These are phyloP conservation scores for Heliamphora pulchella DNA, from an alignment of 179 eudicot genomes.

Conservation along the genomic window DNA sequence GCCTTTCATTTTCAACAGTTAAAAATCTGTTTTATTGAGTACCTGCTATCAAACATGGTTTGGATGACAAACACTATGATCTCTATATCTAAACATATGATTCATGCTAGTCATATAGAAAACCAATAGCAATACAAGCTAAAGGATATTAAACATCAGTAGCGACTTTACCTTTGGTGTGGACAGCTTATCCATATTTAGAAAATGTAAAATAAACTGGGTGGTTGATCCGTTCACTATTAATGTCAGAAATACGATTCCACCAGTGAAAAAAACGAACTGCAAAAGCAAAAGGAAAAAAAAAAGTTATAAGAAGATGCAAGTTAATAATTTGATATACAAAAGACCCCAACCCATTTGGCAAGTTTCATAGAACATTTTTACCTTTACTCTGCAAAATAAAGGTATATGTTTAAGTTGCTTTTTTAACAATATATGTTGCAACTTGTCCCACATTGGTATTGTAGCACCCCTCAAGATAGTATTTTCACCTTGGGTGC, in stretches of 20 bases:
- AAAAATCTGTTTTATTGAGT: neutral
- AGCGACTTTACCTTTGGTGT: slow-evolving; percentile 52
- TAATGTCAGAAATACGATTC: slow-evolving; percentile 84
- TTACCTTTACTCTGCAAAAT: neutral
- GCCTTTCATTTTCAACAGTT: neutral
- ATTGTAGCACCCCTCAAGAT: no score
- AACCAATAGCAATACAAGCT: neutral
- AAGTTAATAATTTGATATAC: neutral
- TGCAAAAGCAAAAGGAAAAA: slow-evolving; percentile 34
- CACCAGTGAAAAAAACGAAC: slow-evolving; percentile 96
- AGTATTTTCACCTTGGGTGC: no score
- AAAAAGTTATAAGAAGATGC: neutral
- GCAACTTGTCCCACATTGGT: no score
- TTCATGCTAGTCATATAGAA: neutral
- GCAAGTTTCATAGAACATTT: neutral
- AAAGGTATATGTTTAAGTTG: neutral
- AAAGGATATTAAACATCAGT: slow-evolving; percentile 11
- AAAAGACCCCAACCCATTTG: neutral
- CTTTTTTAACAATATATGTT: no score
- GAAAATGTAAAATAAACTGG: slow-evolving; percentile 58
- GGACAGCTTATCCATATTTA: slow-evolving; percentile 67
- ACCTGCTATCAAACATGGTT: neutral
- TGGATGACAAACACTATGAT: neutral
- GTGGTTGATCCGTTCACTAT: slow-evolving; percentile 88
- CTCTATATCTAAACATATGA: neutral